These are phyloP conservation scores for Kuraishia cidri DNA, from an alignment of 805 yeast species.

Conservation along the genomic window DNA sequence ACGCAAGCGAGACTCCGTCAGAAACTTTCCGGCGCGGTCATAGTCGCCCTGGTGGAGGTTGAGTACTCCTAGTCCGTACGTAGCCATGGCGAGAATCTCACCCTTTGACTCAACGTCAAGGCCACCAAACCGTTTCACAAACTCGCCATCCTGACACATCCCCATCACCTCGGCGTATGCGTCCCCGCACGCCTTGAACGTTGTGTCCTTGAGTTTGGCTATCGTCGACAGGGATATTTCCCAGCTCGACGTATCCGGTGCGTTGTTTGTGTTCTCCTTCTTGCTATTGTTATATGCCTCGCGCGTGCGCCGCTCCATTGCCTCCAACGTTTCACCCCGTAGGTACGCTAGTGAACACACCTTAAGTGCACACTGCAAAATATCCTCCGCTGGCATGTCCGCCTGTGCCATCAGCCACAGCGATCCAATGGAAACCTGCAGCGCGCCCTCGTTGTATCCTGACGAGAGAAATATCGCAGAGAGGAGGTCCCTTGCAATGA, in stretches of 20 bases:
- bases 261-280: not conserved
- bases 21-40: slow-evolving; percentile 46
- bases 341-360: slow-evolving; percentile 61
- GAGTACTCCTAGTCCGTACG: slow-evolving; percentile 81
- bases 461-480: slow-evolving; percentile 57
- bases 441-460: slow-evolving; percentile 58
- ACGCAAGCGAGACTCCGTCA: slow-evolving; percentile 62
- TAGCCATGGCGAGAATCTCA: slow-evolving; percentile 70
- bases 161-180: too few relatives aligned
- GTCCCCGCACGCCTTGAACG: too few relatives aligned
- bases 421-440: slow-evolving; percentile 51
- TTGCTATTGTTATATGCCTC: too few relatives aligned
- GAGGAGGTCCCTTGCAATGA: slow-evolving; percentile 68
- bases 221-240: not conserved
- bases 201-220: too few relatives aligned
- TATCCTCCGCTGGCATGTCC: slow-evolving; percentile 55
- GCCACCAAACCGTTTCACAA: too few relatives aligned
- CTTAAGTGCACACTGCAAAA: slow-evolving; percentile 58
- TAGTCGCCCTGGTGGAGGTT: slow-evolving; percentile 50
- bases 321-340: slow-evolving; percentile 56
- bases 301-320: not conserved
- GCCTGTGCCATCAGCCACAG: slow-evolving; percentile 71
- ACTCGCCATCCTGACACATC: too few relatives aligned
- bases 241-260: not conserved
- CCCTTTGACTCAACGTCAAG: too few relatives aligned